Percentiles rank a stretch among this genome's conserved stretches.
phyloP scores from a whole-genome alignment of 306 rosid genomes.

The Spatholobus suberectus region DNA sequence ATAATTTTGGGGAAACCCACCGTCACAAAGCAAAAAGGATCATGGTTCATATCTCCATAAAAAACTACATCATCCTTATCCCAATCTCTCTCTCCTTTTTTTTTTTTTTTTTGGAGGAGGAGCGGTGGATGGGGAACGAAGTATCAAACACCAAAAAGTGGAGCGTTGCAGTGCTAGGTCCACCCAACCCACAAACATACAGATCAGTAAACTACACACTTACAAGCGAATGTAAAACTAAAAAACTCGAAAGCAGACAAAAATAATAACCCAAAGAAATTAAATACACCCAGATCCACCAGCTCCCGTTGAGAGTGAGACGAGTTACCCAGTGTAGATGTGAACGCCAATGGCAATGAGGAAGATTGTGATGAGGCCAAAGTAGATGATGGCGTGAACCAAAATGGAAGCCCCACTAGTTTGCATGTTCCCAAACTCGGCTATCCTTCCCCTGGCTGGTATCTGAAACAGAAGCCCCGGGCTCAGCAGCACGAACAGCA shows the following conservation, averaged over 20 bases:
- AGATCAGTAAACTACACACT: conserved; percentile 13
- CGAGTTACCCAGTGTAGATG: conserved; percentile 58
- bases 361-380: conserved; percentile 84
- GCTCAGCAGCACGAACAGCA: conserved; percentile 69
- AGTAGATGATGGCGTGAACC: conserved; percentile 79
- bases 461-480: conserved; percentile 83
- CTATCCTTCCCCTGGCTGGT: conserved; percentile 56
- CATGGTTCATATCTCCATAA: background rate
- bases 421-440: conserved; percentile 80
- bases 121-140: background rate
- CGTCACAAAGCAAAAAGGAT: conserved; percentile 10
- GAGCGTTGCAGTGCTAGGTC: background rate
- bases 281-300: background rate
- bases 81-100: too few species aligned
- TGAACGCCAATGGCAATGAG: conserved; percentile 79
- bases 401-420: conserved; percentile 79
- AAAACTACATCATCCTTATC: conserved; percentile 29
- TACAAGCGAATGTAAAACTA: background rate
- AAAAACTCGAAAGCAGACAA: background rate
- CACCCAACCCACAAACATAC: background rate
- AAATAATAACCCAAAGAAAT: background rate
- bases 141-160: background rate
- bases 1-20: background rate
- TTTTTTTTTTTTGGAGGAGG: background rate
- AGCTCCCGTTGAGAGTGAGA: background rate